phyloP scores from a whole-genome alignment of 352 stramenopile genomes.

The Phytophthora colocasiae region DNA sequence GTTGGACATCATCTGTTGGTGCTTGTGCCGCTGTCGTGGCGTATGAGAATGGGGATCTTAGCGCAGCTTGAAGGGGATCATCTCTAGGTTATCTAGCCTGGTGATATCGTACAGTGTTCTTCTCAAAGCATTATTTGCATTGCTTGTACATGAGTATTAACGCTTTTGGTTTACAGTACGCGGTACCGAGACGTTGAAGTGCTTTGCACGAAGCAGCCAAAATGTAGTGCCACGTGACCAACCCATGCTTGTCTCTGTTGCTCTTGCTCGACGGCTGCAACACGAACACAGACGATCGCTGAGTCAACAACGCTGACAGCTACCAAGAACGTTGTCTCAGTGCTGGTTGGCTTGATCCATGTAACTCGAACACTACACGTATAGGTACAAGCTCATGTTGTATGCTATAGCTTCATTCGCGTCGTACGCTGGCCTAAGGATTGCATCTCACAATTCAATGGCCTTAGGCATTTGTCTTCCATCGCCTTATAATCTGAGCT shows the following conservation, averaged over 20 bases:
- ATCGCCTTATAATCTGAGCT: slow-evolving; percentile 27
- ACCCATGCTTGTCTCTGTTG: slow-evolving; percentile 3
- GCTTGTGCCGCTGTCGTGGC: not conserved
- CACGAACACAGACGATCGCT: slow-evolving; percentile 2
- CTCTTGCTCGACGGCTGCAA: slow-evolving; percentile 20
- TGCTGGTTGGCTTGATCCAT: not conserved
- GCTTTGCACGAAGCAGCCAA: no score
- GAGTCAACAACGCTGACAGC: not conserved
- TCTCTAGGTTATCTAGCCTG: not conserved
- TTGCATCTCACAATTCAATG: no score
- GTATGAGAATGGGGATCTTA: slow-evolving; percentile 8
- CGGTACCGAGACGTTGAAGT: not conserved
- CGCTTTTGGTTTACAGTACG: not conserved
- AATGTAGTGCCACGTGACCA: not conserved
- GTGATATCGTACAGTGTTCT: not conserved
- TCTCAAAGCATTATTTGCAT: not conserved
- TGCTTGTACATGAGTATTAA: not conserved
- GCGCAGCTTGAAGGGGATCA: slow-evolving; percentile 3
- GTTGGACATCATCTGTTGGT: not conserved
- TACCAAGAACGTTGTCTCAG: not conserved
- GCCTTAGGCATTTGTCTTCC: slow-evolving; percentile 1
- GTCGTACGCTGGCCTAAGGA: no score
- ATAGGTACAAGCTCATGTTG: not conserved
- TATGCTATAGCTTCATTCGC: no score
- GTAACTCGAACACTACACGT: no score